Evolutionary conservation across 2,329 filamentous ascomycete genomes (phyloP).

Genomic region (Verticillium nubilum): DNA sequence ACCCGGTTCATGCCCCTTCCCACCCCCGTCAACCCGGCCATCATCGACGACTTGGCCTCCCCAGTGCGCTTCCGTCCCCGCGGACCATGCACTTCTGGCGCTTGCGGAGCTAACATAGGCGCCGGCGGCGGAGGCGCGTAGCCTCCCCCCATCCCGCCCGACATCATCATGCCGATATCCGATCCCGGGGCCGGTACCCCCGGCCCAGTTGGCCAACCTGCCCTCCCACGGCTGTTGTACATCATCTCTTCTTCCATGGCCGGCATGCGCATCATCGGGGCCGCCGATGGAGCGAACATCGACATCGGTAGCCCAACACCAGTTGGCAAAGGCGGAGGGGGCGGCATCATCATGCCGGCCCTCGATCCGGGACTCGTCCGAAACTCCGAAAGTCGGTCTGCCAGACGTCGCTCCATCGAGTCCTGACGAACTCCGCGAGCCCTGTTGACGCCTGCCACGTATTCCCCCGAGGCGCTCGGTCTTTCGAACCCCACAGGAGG

Average conservation of each 20-base stretch:
- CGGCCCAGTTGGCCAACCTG: too few species aligned
- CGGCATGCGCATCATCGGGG: neutral
- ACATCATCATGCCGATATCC: neutral
- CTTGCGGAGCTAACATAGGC: conserved; percentile 8
- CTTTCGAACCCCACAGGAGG: conserved; percentile 28
- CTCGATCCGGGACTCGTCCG: conserved; percentile 23
- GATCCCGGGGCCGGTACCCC: too few species aligned
- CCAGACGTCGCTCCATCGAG: conserved; percentile 44
- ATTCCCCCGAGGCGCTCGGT: conserved; percentile 29
- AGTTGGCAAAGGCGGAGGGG: conserved; percentile 4
- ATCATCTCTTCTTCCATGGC: neutral
- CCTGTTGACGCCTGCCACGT: conserved; percentile 37
- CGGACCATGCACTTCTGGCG: conserved; percentile 19
- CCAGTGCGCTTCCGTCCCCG: conserved; percentile 18
- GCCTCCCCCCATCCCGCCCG: neutral
- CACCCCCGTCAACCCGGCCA: conserved; percentile 41
- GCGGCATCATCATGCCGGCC: conserved; percentile 9
- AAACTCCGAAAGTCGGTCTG: conserved; percentile 43
- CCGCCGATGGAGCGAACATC: neutral
- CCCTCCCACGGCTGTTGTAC: neutral
- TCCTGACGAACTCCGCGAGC: conserved; percentile 33
- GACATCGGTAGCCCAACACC: neutral
- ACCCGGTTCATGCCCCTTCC: conserved; percentile 42
- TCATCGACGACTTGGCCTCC: conserved; percentile 32
- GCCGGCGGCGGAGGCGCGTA: conserved; percentile 2